Evolutionary conservation across 306 rosid species (phyloP), one percentile per base, ranked within the genome.

Genomic region (Acmispon strigosus): DNA sequence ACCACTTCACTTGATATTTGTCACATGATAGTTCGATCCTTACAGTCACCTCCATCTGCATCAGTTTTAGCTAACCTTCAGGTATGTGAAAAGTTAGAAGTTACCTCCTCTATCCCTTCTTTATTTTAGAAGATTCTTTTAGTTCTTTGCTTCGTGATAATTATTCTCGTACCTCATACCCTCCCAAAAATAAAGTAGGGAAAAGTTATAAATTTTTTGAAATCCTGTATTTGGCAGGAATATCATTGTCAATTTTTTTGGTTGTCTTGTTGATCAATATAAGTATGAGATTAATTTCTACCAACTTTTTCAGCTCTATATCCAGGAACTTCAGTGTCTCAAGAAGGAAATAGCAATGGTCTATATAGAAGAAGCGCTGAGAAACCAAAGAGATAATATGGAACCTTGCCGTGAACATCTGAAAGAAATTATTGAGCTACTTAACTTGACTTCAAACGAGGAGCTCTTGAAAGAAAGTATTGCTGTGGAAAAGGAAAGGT

Each of bases 391-490:
- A 57, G 84, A 85, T 65, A 69, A 83, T 55, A 59, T 24, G 27
- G 73, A 83, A 62, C 90, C 85, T 49, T 70, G 60, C 83, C 45
- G 71, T 8, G 89, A 87, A 61, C 85, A 69, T 77, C 78, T 95
- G 39, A 71, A 50, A 85, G 87, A 81, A 73, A 79, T 91, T 51
- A 80, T 79, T 8, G 91, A 85, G 54, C 77, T 79, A 59, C 92
- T 95, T 55, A 81, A 76, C 66, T 71, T 95, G 82, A 79, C 78
- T 52, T 81, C 96, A 56, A 84, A 83, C 60, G 84, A 87, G 84
- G 97, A 95, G 78, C 88, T 91, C 37, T 66, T 95, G 70, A 91
- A 78, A 72, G 99, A 95, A 81, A 83, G 84, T 62, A 86, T 95
- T 74, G 94, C 90, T 49, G 82, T 89, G 60, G 99, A 92, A 72